Evolutionary conservation across 768 basidiomycete species (phyloP).

Genomic region (Boletus rubescentipes): DNA sequence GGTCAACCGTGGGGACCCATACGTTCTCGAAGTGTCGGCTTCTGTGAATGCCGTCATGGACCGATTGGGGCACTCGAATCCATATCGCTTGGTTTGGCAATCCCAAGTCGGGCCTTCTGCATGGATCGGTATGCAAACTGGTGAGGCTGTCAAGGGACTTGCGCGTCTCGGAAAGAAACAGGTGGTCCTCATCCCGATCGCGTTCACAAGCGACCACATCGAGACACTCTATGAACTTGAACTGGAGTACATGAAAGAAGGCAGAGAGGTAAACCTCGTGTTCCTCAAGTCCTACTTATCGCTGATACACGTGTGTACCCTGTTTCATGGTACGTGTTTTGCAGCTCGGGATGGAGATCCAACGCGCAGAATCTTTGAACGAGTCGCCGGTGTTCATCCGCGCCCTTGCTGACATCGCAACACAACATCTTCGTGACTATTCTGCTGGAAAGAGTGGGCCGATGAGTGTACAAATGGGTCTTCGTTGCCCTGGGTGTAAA

Average conservation of each 20-base stretch:
- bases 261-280: conserved; percentile 64
- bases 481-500: conserved; percentile 93
- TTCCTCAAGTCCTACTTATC: not conserved
- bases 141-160: conserved; percentile 85
- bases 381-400: conserved; percentile 95
- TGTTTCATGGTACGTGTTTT: not conserved
- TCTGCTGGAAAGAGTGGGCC: conserved; percentile 54
- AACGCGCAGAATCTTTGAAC: conserved; percentile 89
- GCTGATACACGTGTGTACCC: conserved; percentile 5
- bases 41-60: conserved; percentile 94
- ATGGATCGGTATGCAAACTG: conserved; percentile 98
- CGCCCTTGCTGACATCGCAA: conserved; percentile 88
- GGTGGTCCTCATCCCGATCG: conserved; percentile 87
- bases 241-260: conserved; percentile 90
- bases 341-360: conserved; percentile 88
- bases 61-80: conserved; percentile 72
- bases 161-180: conserved; percentile 75
- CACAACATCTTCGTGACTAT: conserved; percentile 72
- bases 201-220: conserved; percentile 99
- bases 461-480: conserved; percentile 73
- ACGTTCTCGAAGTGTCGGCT: conserved; percentile 92
- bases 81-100: conserved; percentile 97
- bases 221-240: conserved; percentile 98
- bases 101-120: conserved; percentile 95
- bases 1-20: conserved; percentile 98